Conservation (phyloP, 2,329 filamentous ascomycete species). For the Blastomyces silverae region DNA sequence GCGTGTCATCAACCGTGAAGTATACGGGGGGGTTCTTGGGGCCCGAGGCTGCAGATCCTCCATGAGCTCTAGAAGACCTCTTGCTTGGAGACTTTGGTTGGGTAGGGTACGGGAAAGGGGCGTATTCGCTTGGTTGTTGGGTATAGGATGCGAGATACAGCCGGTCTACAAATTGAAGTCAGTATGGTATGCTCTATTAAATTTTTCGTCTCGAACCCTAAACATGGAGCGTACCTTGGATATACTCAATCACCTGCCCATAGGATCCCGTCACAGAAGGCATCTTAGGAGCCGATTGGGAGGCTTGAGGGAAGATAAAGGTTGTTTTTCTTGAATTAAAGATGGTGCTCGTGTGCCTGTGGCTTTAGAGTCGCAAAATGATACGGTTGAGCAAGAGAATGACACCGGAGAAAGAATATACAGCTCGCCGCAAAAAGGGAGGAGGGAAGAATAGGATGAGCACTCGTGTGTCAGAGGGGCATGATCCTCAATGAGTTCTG, state of each 20-base stretch:
- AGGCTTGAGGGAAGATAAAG: neutral
- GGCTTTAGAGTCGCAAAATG: conserved; percentile 1
- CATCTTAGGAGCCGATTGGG: conserved; percentile 34
- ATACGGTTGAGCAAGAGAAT: neutral
- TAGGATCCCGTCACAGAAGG: conserved; percentile 54
- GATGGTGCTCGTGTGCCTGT: neutral
- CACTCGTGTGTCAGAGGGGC: conserved; percentile 5
- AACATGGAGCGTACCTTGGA: conserved; percentile 63
- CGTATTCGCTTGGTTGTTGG: conserved; percentile 69
- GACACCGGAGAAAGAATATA: conserved; percentile 11
- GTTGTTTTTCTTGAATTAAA: neutral
- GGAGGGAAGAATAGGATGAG: conserved; percentile 7
- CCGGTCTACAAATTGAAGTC: conserved; percentile 52
- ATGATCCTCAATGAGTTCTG: conserved; percentile 1
- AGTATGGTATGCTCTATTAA: neutral
- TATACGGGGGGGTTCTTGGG: conserved; percentile 66
- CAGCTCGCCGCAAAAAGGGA: neutral
- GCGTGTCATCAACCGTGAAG: conserved; percentile 86
- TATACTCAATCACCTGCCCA: conserved; percentile 92
- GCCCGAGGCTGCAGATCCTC: conserved; percentile 45
- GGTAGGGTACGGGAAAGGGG: conserved; percentile 75
- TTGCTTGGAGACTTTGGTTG: conserved; percentile 64
- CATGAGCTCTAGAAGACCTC: conserved; percentile 58
- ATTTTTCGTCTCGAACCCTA: conserved; percentile 14
- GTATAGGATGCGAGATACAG: conserved; percentile 92